Conservation (phyloP, 306 rosid genomes). For the Pachyrhizus erosus region DNA sequence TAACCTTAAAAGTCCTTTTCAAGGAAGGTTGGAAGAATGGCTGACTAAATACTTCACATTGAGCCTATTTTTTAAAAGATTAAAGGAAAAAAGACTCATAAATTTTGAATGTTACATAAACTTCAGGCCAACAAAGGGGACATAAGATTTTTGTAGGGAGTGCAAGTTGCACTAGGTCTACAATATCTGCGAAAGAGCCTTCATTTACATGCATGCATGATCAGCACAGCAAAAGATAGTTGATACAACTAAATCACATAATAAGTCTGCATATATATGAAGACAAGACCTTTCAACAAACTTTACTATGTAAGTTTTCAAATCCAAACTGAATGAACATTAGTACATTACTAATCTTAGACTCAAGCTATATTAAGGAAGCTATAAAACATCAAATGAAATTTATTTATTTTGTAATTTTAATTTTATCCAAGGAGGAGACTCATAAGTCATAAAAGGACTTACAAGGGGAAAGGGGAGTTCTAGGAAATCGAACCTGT, state of each 20-base stretch:
- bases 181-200: background rate
- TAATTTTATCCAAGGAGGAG: background rate
- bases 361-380: slow-evolving; percentile 3
- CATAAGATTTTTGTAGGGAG: background rate
- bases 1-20: background rate
- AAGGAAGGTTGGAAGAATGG: background rate
- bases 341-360: background rate
- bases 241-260: background rate
- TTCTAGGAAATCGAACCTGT: background rate
- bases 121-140: background rate
- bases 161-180: background rate
- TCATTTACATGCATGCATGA: background rate
- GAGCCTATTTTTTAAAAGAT: background rate
- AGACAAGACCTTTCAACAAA: background rate
- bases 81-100: background rate
- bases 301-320: background rate
- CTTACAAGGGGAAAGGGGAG: background rate
- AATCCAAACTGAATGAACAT: background rate
- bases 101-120: background rate
- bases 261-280: background rate
- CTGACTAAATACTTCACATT: background rate
- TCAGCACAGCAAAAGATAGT: background rate
- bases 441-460: background rate
- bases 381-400: slow-evolving; percentile 9
- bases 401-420: background rate